Evolutionary conservation across 768 basidiomycete genomes (phyloP).

Genomic region (Leccinum fibrillosum): DNA sequence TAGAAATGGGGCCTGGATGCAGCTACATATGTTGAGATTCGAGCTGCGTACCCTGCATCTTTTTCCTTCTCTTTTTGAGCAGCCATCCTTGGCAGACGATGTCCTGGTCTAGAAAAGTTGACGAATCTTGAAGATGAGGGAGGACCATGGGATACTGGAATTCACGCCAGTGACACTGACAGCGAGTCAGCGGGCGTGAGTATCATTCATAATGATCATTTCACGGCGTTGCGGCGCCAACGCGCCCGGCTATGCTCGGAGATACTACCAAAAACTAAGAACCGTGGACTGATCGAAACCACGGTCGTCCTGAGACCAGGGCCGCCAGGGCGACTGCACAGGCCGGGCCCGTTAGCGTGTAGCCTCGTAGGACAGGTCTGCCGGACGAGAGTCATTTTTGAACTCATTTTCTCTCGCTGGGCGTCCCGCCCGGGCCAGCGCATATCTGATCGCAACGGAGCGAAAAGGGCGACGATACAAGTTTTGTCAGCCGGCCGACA

Average conservation of each 20-base stretch:
- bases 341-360: not conserved
- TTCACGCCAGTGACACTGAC: not conserved
- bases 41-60: constrained; percentile 67
- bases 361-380: constrained; percentile 2
- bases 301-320: not conserved
- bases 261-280: constrained; percentile 6
- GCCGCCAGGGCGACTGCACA: not conserved
- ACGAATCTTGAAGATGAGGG: constrained; percentile 9
- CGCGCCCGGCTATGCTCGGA: constrained; percentile 7
- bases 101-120: constrained; percentile 12
- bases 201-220: not conserved
- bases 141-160: constrained; percentile 11
- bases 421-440: not conserved
- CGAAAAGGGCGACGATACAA: not conserved
- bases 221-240: not conserved
- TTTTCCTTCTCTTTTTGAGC: constrained; percentile 83
- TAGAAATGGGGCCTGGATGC: not conserved
- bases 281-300: not conserved
- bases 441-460: not conserved
- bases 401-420: constrained; percentile 9
- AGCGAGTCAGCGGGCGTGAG: not conserved
- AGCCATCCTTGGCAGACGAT: constrained; percentile 72
- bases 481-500: constrained; percentile 1
- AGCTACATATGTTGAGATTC: not conserved
- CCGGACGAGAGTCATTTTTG: constrained; percentile 1